A percentile compares a stretch with the other conserved stretches of the same genome.
Evolutionary conservation across 1,284 basidiomycete genomes (phyloP).

Genomic region (Irpex lacteus): DNA sequence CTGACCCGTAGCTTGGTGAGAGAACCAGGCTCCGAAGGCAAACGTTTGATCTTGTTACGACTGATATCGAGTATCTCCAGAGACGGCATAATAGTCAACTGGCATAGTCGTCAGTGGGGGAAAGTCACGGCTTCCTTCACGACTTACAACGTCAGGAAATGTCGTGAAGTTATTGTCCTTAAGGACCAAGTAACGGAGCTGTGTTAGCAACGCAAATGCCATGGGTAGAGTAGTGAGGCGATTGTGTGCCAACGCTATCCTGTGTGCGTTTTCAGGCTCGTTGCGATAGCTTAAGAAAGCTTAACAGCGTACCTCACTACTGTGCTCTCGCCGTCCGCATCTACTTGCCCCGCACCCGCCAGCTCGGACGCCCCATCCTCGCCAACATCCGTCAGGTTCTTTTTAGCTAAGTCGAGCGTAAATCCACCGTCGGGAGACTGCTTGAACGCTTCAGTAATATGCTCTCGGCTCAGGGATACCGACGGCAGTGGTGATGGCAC

Average conservation of each 20-base stretch:
- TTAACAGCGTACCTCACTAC: conserved; percentile 64
- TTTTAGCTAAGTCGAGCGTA: conserved; percentile 81
- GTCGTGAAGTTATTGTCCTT: conserved; percentile 83
- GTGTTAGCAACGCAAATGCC: conserved; percentile 74
- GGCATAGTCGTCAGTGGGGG: conserved; percentile 8
- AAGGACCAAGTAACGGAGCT: conserved; percentile 90
- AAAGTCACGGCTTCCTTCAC: background rate
- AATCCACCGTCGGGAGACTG: conserved; percentile 75
- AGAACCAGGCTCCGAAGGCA: conserved; percentile 81
- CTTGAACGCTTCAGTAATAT: conserved; percentile 65
- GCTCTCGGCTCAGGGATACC: conserved; percentile 47
- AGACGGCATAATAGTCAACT: conserved; percentile 85
- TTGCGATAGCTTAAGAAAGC: background rate
- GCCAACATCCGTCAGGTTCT: conserved; percentile 72
- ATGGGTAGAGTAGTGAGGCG: conserved; percentile 77
- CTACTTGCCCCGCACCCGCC: conserved; percentile 53
- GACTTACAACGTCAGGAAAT: conserved; percentile 85
- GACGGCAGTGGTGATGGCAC: conserved; percentile 29
- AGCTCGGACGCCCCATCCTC: conserved; percentile 74
- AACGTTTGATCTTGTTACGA: conserved; percentile 83
- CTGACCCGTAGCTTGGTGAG: conserved; percentile 76
- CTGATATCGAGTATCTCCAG: conserved; percentile 95
- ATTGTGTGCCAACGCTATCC: conserved; percentile 85
- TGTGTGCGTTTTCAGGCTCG: background rate
- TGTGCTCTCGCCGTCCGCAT: conserved; percentile 47